Evolutionary conservation across 805 yeast species (phyloP), one percentile per base, ranked within the genome.

Genomic region (Barnettozyma populi): DNA sequence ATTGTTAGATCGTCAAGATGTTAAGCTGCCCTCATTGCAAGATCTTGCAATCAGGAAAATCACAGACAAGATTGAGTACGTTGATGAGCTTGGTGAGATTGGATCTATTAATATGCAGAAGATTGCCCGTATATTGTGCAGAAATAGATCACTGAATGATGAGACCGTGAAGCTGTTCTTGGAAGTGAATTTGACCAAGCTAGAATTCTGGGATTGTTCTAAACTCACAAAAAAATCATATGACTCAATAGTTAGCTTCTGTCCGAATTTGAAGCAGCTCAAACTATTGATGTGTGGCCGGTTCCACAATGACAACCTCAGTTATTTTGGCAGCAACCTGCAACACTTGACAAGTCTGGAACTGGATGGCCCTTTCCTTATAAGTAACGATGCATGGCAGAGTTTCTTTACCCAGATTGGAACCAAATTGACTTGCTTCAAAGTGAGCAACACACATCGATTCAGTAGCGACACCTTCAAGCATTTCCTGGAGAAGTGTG

Each of bases 181-280:
- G 45, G 79, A 80, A 41, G 75, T 88, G 0, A 72, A 75, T 14
- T 62, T 80, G 43, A 75, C 66, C 47, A 63, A 67, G 4, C 66
- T 94, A 25, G 86, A 86, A 52, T 80, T 94, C 52, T 88, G 96
- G 90, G 99, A 94, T 66, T 94, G 99, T 63, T 89, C 97, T 0
- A 81, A 80, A 43, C 72, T 94, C 16, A 78, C 80, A 21, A 73
- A 75, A 36, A 84, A 78, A 51, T 77, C 94, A 0, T 74, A 83
- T 51, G 76, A 78, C 56, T 73, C 80, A 53, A 79, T 94, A 35
- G 90, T 90, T 0, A 73, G 95, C 0, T 84, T 69, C 61, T 87
- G 96, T 55, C 96, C 97, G 0, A 72, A 82, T 24, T 52, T 94
- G 4, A 81, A 77, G 53, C 64, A 72, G 1, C 63, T 94, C 39